phyloP scores from a whole-genome alignment of 2,329 filamentous ascomycete species.

The Calonectria montana region DNA sequence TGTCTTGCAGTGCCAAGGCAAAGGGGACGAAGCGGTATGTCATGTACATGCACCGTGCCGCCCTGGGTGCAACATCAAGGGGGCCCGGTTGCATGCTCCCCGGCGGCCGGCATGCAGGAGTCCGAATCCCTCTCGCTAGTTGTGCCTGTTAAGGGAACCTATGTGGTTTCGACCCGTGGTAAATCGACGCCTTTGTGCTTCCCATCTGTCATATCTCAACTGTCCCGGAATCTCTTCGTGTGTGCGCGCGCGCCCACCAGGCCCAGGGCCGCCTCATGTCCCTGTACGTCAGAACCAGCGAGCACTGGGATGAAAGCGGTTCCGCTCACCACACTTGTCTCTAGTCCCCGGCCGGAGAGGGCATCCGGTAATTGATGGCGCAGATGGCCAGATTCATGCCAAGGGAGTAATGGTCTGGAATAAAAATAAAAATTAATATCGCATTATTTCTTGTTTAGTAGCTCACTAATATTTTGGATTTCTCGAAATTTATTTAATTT shows the following conservation, averaged over 20 bases:
- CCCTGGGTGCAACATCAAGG: slow-evolving; percentile 6
- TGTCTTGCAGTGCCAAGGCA: slow-evolving; percentile 23
- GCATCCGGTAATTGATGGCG: slow-evolving; percentile 1
- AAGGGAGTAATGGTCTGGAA: not conserved
- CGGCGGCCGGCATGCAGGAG: not conserved
- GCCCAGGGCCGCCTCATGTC: not conserved
- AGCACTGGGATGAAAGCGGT: slow-evolving; percentile 16
- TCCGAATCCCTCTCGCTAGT: not conserved
- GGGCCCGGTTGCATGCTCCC: slow-evolving; percentile 2
- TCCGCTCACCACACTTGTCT: slow-evolving; percentile 14
- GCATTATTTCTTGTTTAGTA: not conserved
- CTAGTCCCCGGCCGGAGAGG: not conserved
- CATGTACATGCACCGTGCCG: slow-evolving; percentile 16
- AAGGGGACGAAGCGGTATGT: slow-evolving; percentile 10
- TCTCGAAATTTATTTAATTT: not conserved
- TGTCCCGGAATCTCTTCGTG: slow-evolving; percentile 24
- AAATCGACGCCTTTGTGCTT: not conserved
- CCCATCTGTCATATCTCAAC: slow-evolving; percentile 7
- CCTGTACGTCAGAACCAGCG: slow-evolving; percentile 12
- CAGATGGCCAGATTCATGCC: not conserved
- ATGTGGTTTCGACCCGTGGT: not conserved
- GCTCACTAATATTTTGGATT: not conserved
- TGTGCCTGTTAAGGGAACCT: slow-evolving; percentile 5
- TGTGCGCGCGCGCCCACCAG: slow-evolving; percentile 10
- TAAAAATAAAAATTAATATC: not conserved